Conservation (phyloP, 2,329 filamentous ascomycete species). For the Penicillium brasilianum region DNA sequence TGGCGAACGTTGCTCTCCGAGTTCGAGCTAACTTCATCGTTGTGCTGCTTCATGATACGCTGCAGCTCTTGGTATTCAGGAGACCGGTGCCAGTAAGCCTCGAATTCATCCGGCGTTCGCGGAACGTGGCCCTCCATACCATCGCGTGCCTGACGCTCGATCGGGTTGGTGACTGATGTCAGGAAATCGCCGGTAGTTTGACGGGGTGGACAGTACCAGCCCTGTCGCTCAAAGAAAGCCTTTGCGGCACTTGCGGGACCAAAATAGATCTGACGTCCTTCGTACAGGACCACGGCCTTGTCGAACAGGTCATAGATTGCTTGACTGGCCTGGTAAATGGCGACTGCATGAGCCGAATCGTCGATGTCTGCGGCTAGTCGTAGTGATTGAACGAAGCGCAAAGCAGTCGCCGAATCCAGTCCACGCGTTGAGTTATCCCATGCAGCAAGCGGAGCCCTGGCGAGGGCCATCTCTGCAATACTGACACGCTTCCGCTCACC, state of each 20-base stretch:
- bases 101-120: constrained; percentile 71
- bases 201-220: constrained; percentile 66
- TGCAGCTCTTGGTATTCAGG: constrained; percentile 49
- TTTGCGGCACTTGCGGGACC: constrained; percentile 65
- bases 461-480: constrained; percentile 59
- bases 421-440: constrained; percentile 54
- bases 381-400: constrained; percentile 58
- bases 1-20: constrained; percentile 42
- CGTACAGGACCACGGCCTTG: constrained; percentile 71
- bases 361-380: constrained; percentile 52
- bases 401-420: constrained; percentile 56
- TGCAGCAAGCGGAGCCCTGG: constrained; percentile 48
- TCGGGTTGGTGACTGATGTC: constrained; percentile 68
- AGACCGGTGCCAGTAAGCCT: constrained; percentile 56
- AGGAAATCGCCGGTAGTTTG: constrained; percentile 72
- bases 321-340: constrained; percentile 57
- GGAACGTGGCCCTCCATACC: constrained; percentile 68
- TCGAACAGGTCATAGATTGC: constrained; percentile 62
- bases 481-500: constrained; percentile 65
- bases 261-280: constrained; percentile 76
- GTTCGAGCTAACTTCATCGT: constrained; percentile 30
- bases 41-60: constrained; percentile 44
- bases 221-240: constrained; percentile 68
- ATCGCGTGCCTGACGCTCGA: constrained; percentile 58
- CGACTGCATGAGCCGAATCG: constrained; percentile 53